Conservation (phyloP, 345 rosid genomes). For the Murraya paniculata region DNA sequence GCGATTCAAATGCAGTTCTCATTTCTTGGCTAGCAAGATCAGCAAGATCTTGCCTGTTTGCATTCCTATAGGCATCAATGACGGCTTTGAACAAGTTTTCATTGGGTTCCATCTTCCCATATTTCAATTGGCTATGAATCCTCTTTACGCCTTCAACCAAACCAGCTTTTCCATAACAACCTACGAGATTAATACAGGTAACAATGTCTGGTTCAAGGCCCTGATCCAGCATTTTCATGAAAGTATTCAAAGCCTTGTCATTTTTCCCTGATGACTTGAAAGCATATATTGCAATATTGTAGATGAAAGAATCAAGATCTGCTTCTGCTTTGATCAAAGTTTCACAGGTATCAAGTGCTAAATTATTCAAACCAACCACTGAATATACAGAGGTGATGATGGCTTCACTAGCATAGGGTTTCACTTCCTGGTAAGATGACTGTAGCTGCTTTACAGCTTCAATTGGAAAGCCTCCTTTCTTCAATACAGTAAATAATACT, state of each 20-base stretch:
- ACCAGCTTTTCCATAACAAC: constrained; percentile 77
- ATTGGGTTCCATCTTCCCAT: constrained; percentile 53
- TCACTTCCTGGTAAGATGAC: constrained; percentile 54
- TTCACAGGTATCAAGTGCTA: constrained; percentile 56
- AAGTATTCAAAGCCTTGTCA: constrained; percentile 58
- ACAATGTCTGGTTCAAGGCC: constrained; percentile 73
- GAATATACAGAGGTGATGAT: constrained; percentile 58
- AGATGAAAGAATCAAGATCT: constrained; percentile 47
- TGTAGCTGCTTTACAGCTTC: constrained; percentile 80
- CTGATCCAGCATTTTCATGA: constrained; percentile 80
- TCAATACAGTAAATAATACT: constrained; percentile 59
- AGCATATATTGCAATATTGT: constrained; percentile 68
- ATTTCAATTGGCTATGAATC: constrained; percentile 51
- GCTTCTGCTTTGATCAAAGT: constrained; percentile 38
- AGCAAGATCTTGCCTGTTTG: constrained; percentile 67
- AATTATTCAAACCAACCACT: constrained; percentile 59
- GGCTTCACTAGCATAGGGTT: constrained; percentile 65
- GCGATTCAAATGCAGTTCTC: constrained; percentile 46
- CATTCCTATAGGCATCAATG: constrained; percentile 53
- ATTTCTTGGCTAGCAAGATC: constrained; percentile 63
- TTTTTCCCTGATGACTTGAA: constrained; percentile 58
- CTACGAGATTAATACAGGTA: constrained; percentile 59
- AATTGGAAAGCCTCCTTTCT: constrained; percentile 65
- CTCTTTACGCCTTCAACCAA: constrained; percentile 85
- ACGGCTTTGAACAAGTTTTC: constrained; percentile 64